Percentiles rank a stretch among this genome's conserved stretches.
Conservation (phyloP, 495 filamentous ascomycete species). For the Chaetomium fimeti region DNA sequence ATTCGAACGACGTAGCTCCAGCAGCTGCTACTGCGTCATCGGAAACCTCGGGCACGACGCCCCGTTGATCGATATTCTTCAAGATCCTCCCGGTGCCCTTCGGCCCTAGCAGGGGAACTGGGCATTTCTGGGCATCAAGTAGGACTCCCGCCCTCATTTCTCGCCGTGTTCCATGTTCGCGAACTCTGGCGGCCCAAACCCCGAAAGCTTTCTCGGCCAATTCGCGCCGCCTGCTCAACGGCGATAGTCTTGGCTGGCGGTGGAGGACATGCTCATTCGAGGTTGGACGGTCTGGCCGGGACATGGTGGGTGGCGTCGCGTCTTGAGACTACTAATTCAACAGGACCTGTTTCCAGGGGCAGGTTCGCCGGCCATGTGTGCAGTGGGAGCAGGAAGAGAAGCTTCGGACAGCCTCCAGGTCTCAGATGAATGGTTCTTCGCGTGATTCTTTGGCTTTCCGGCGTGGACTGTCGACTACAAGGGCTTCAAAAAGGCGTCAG, state of each 20-base stretch:
- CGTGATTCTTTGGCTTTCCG: neutral
- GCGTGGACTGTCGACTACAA: neutral
- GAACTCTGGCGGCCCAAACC: neutral
- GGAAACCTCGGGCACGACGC: constrained; percentile 13
- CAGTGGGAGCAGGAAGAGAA: neutral
- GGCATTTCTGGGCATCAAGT: too few species aligned
- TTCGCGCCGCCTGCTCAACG: neutral
- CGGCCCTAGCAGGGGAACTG: neutral
- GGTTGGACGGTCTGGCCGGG: neutral
- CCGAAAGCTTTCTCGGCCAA: neutral
- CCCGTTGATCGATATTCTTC: neutral
- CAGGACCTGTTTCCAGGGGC: neutral
- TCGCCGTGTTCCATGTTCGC: neutral
- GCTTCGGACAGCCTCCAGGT: neutral
- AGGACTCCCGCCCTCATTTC: neutral
- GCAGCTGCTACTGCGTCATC: constrained; percentile 7
- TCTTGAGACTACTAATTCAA: neutral
- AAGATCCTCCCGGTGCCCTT: neutral
- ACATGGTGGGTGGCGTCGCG: neutral
- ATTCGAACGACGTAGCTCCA: neutral
- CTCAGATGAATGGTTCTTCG: too few species aligned
- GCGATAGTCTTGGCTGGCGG: neutral
- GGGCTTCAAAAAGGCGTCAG: too few species aligned
- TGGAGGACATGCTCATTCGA: constrained; percentile 6
- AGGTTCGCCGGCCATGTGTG: neutral